Percentiles rank a stretch among this genome's conserved stretches.
These are phyloP conservation scores for Penicillium rolfsii DNA, from an alignment of 2,329 filamentous ascomycete species.

Conservation along the genomic window DNA sequence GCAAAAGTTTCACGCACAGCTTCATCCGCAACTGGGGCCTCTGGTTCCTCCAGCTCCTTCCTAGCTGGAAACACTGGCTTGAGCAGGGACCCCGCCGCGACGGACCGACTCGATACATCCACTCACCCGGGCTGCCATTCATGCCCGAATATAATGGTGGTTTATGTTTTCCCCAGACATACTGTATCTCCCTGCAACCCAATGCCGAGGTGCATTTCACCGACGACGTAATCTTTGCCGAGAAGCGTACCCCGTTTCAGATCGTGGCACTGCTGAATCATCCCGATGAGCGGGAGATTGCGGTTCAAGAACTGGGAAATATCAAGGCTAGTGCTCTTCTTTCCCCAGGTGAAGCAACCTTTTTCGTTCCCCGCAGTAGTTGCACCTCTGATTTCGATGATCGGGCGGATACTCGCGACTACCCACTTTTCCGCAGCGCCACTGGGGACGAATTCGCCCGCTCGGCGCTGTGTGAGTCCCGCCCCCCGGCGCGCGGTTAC, in stretches of 20 bases:
- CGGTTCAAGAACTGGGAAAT: conserved; percentile 1
- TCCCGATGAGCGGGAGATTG: conserved; percentile 4
- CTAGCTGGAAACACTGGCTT: conserved; percentile 34
- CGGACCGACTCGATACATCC: conserved; percentile 36
- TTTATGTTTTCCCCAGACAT: conserved; percentile 40
- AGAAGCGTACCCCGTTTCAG: conserved; percentile 35
- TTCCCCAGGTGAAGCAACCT: conserved; percentile 8
- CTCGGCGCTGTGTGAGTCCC: conserved; percentile 33
- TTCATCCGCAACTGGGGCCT: conserved; percentile 41
- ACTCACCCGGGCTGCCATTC: conserved; percentile 38
- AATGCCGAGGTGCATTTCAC: conserved; percentile 32
- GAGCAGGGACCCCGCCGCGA: conserved; percentile 34
- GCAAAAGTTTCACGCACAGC: conserved; percentile 32
- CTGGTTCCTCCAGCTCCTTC: conserved; percentile 39
- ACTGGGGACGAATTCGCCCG: conserved; percentile 34
- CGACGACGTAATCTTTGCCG: conserved; percentile 39
- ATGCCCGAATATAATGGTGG: conserved; percentile 37
- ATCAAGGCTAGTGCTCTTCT: conserved; percentile 6
- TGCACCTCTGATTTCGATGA: too few species aligned
- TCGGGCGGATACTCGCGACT: background rate
- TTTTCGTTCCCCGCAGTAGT: conserved; percentile 14
- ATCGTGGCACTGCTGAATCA: conserved; percentile 35
- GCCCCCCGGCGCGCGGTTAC: conserved; percentile 34
- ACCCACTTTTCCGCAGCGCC: conserved; percentile 29
- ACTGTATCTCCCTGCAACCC: conserved; percentile 26